Base-by-base conservation (phyloP, 345 rosid species). In the Isatis tinctoria region DNA sequence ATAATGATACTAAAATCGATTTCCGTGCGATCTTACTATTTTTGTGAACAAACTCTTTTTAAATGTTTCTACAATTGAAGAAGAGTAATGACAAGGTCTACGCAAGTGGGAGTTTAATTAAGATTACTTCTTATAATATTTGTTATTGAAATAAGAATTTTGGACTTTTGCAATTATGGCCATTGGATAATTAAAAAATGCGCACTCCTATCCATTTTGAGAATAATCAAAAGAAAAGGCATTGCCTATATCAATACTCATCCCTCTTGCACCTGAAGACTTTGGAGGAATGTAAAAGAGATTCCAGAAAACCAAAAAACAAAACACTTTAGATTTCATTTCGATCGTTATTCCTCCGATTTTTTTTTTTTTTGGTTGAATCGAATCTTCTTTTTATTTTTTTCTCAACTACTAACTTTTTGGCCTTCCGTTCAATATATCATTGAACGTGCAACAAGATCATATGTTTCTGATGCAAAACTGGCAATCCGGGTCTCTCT, bases 191-290 rank as follows among this genome's bases (percentile, higher is more conserved):
- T 71, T 39, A 71, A 77, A 77, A 57, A 72, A 76, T 79, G 52
- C 77, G 80, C 84, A 80, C 86, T 77, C 81, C 77, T 69, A 85
- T 82, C 89, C 85, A 59, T 78, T 78, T 79, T 63, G 68, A 74
- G 85, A 86, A 85, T 85, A 80, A 77, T 18, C 33, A 74, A 80
- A 75, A 33, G 26, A 17, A 48, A 67, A 26, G 8, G 53, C 32
- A 66, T 74, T 56, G 72, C 52, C 77, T 72, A 48, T 82, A 81
- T 74, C 76, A 70, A 80, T 62, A 56, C 57, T 57, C 54, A 45
- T 47, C 67, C 71, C 66, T 71, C 80, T 87, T 90, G 56, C 28
- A 74, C 82, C 74, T 65, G 80, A 92, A 88, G 94, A 65, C 81
- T 79, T 74, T 45, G 16, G 68, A 28, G 80, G 84, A 86, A 88